Evolutionary conservation across 257 asterid genomes (phyloP).

Genomic region (Solanum pinnatisectum): DNA sequence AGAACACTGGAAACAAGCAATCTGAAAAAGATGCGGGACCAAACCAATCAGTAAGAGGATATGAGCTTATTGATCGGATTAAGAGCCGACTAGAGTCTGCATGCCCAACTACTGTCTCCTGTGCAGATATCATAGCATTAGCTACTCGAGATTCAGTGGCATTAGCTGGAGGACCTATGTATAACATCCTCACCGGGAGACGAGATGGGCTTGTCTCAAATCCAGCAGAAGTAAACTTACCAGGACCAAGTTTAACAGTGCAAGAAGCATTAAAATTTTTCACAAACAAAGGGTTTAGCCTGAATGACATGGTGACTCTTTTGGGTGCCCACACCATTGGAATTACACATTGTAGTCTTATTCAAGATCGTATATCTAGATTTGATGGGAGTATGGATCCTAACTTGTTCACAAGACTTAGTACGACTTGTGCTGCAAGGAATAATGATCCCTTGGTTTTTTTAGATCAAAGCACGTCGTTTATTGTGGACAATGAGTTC

Average conservation of each 20-base stretch:
- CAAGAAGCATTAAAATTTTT: conserved; percentile 27
- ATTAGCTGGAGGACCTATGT: conserved; percentile 52
- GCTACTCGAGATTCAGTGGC: conserved; percentile 61
- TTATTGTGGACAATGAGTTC: conserved; percentile 43
- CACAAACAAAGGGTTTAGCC: conserved; percentile 32
- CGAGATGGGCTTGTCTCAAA: conserved; percentile 51
- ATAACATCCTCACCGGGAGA: conserved; percentile 43
- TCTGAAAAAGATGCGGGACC: conserved; percentile 25
- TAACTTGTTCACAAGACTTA: conserved; percentile 26
- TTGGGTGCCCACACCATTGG: conserved; percentile 73
- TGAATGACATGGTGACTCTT: conserved; percentile 17
- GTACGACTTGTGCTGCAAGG: conserved; percentile 26
- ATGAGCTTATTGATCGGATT: conserved; percentile 48
- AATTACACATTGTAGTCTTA: conserved; percentile 50
- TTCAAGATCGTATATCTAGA: conserved; percentile 37
- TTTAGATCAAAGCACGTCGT: conserved; percentile 53
- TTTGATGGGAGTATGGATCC: conserved; percentile 55
- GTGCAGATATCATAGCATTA: conserved; percentile 19
- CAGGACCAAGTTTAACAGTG: conserved; percentile 34
- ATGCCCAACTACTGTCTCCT: conserved; percentile 52
- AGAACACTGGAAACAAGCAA: neutral
- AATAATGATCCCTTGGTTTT: conserved; percentile 37
- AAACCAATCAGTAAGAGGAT: conserved; percentile 21
- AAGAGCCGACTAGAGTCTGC: conserved; percentile 37
- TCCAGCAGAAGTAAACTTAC: conserved; percentile 30